Conservation (phyloP, 78 protist species). For the Guillardia theta region DNA sequence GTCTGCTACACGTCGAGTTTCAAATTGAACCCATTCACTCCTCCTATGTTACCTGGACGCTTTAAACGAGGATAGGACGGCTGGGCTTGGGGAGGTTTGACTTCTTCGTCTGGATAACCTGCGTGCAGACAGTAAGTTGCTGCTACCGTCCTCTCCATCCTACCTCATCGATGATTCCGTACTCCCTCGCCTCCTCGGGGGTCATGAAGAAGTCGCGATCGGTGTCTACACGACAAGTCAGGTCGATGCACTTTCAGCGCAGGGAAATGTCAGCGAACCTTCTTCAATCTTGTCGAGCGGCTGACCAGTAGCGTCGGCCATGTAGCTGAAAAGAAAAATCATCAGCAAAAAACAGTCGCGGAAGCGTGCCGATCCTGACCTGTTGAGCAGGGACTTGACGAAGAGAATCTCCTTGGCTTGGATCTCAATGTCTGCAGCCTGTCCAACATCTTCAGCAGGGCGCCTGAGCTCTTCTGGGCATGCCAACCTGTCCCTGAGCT, state of each 20-base stretch:
- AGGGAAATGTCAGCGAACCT: background rate
- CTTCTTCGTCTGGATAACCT: conserved; percentile 27
- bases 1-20: background rate
- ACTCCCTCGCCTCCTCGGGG: conserved; percentile 29
- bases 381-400: conserved; percentile 35
- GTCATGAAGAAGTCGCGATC: conserved; percentile 48
- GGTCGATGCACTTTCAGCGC: background rate
- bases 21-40: background rate
- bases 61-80: background rate
- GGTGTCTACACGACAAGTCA: background rate
- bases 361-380: background rate
- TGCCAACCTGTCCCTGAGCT: background rate
- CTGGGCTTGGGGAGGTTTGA: conserved; percentile 28
- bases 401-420: conserved; percentile 17
- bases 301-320: conserved; percentile 33
- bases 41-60: background rate
- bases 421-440: conserved; percentile 39
- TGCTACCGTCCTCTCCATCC: too few species aligned
- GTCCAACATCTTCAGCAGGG: background rate
- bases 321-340: background rate
- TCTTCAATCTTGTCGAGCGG: conserved; percentile 32
- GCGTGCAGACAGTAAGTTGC: too few species aligned
- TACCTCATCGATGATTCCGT: conserved; percentile 48
- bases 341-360: background rate
- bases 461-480: background rate